Conservation (phyloP, 1,284 basidiomycete species). For the Kalmanozyma brasiliensis region DNA sequence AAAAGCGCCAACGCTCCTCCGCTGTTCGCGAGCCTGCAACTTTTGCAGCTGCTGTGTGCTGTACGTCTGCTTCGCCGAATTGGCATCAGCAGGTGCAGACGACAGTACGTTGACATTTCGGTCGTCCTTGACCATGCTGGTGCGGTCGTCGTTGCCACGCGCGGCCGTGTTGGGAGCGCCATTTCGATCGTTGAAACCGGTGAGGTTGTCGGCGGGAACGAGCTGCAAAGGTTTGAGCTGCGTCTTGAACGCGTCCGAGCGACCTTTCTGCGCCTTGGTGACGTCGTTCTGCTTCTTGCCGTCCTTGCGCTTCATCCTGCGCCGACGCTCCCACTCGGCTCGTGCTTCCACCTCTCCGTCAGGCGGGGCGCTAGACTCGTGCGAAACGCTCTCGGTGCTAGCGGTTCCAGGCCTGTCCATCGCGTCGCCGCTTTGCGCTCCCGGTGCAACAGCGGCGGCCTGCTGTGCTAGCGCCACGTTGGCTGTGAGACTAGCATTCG, state of each 20-base stretch:
- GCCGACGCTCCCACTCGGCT: conserved; percentile 64
- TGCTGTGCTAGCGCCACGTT: conserved; percentile 42
- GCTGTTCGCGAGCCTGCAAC: conserved; percentile 55
- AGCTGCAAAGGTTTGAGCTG: conserved; percentile 57
- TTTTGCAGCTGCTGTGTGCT: conserved; percentile 63
- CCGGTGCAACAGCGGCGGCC: conserved; percentile 10
- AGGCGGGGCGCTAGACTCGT: conserved; percentile 60
- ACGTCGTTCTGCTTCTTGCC: conserved; percentile 25
- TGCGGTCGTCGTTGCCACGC: conserved; percentile 18
- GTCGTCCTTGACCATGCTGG: conserved; percentile 13
- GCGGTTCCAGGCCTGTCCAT: conserved; percentile 23
- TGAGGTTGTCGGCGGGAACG: conserved; percentile 41
- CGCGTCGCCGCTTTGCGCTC: not conserved
- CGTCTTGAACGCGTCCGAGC: conserved; percentile 35
- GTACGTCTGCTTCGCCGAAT: conserved; percentile 22
- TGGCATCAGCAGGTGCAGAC: conserved; percentile 5
- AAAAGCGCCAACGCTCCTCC: conserved; percentile 58
- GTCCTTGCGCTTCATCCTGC: conserved; percentile 51
- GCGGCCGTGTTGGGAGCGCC: conserved; percentile 5
- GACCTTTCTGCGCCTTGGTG: conserved; percentile 19
- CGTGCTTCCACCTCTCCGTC: conserved; percentile 65
- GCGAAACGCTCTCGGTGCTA: conserved; percentile 42
- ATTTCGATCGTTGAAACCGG: conserved; percentile 19
- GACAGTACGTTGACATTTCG: conserved; percentile 13
- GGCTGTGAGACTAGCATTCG: conserved; percentile 40